A percentile compares a stretch with the other conserved stretches of the same genome.
Conservation (phyloP, 768 basidiomycete species). For the Chalciporus piperatus region DNA sequence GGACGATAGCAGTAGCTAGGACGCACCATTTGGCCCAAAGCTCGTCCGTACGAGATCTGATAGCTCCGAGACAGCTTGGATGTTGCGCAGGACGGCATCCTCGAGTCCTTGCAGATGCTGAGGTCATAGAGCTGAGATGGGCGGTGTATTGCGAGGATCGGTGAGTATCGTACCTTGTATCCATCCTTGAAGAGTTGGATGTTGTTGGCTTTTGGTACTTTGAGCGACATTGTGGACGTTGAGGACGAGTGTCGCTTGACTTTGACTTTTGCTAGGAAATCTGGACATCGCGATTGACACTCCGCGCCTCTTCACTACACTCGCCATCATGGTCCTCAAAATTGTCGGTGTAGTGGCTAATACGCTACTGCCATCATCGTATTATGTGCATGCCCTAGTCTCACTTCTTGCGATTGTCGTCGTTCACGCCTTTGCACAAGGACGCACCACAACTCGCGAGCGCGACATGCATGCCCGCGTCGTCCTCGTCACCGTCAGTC, state of each 20-base stretch:
- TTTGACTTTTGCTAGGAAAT: no score
- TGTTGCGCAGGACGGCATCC: conserved; percentile 95
- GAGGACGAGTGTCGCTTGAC: neutral
- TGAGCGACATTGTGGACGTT: conserved; percentile 70
- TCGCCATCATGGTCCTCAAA: conserved; percentile 53
- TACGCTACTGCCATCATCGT: conserved; percentile 51
- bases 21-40: conserved; percentile 92
- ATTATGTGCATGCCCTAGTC: conserved; percentile 53
- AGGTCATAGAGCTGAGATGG: neutral
- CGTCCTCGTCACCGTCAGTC: conserved; percentile 66
- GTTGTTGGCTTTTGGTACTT: conserved; percentile 87
- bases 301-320: conserved; percentile 6
- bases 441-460: conserved; percentile 67
- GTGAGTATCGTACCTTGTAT: conserved; percentile 66
- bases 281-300: conserved; percentile 7
- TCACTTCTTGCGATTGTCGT: conserved; percentile 44
- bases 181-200: conserved; percentile 97
- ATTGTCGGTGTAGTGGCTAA: conserved; percentile 39
- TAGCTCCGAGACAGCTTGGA: conserved; percentile 92
- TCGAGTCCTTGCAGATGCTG: conserved; percentile 87
- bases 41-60: conserved; percentile 94
- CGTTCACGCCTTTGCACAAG: conserved; percentile 62
- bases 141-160: conserved; percentile 7
- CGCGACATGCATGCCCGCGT: conserved; percentile 71
- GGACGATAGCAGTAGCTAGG: neutral